Base-by-base conservation (phyloP, 2,329 filamentous ascomycete species). In the Thermothelomyces thermophilus region DNA sequence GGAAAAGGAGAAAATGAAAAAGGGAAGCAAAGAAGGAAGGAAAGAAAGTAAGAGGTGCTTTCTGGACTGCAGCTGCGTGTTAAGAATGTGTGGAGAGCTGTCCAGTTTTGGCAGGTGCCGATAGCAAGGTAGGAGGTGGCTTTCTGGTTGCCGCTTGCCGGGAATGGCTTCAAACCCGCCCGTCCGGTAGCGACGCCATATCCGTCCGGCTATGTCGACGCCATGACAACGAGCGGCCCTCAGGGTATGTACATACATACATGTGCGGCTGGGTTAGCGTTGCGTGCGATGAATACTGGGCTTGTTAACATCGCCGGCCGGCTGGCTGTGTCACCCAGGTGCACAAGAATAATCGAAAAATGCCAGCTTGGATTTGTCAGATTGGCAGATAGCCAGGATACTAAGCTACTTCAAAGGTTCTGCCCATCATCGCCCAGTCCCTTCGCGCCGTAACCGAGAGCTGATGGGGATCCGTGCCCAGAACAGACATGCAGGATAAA, bases 91-190 rank as follows among this genome's bases (percentile, higher is more conserved):
- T 48, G 48, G 52, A 51, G 46, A 51, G 52, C 45, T 51, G 48
- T 54, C 52, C 48, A 9, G 46, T 54, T 54, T 51, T 46, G 52
- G 48, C 46, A 54, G 52, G 52, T 54, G 52, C 46, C 26, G 46
- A 46, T 16, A 20, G 14, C 19, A 41, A 49, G 48, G 46, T 43
- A 37, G 46, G 33, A 16, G 19, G 48, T 51, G 48, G 52, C 48
- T 48, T 49, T 48, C 41, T 41, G 22, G 30, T 46, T 43, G 41
- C 44, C 24, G 43, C 37, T 22, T 33, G 30, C 41, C 52, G 46
- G 52, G 48, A 47, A 54, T 45, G 47, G 47, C 50, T 52, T 52
- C 46, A 37, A 49, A 41, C 46, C 51, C 51, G 51, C 37, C 43
- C 40, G 51, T 53, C 40, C 36, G 51, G 51, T 50, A 53, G 46